Evolutionary conservation across 768 basidiomycete genomes (phyloP).

Genomic region (Tricholoma sp.): DNA sequence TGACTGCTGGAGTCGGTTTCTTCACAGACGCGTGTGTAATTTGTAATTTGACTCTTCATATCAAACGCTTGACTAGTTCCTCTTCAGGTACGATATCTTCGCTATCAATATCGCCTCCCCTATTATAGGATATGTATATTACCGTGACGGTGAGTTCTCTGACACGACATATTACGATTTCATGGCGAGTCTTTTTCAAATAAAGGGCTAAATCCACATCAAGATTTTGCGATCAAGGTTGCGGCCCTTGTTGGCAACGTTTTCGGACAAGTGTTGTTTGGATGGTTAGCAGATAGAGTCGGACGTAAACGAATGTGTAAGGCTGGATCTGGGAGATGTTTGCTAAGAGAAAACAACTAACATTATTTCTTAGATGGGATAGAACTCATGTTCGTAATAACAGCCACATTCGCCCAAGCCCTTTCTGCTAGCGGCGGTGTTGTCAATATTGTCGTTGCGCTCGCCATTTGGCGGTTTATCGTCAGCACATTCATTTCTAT

Average conservation of each 20-base stretch:
- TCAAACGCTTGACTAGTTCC: not conserved
- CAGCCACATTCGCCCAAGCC: constrained; percentile 76
- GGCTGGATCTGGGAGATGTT: not conserved
- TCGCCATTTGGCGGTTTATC: constrained; percentile 83
- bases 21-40: constrained; percentile 74
- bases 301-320: constrained; percentile 79
- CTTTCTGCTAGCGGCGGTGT: constrained; percentile 65
- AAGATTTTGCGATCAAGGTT: constrained; percentile 74
- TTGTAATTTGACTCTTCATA: not conserved
- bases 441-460: constrained; percentile 66
- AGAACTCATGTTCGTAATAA: constrained; percentile 77
- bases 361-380: constrained; percentile 45
- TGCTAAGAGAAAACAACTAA: not conserved
- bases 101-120: constrained; percentile 81
- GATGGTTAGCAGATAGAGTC: constrained; percentile 75
- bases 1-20: constrained; percentile 79
- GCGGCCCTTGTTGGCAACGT: constrained; percentile 75
- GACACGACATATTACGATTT: not conserved
- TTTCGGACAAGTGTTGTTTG: constrained; percentile 72
- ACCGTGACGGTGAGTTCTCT: constrained; percentile 22
- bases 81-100: constrained; percentile 71
- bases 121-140: constrained; percentile 85
- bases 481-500: constrained; percentile 21
- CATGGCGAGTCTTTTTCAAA: too few species aligned
- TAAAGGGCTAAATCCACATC: constrained; percentile 45